Percentiles rank a stretch among this genome's conserved stretches.
These are phyloP conservation scores for sunflower (Helianthus annuus) DNA, from an alignment of 129 eudicot species.

Conservation along the genomic window HanXRQr2.0-SUNRISE NC_035442.2:145087009-145087508, in stretches of 20 bases:
- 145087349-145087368: conserved; percentile 43
- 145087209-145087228: conserved; percentile 81
- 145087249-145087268: conserved; percentile 77
- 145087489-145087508: conserved; percentile 79
- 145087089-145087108: conserved; percentile 65
- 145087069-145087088: conserved; percentile 85
- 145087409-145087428: conserved; percentile 44
- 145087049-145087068: conserved; percentile 14
- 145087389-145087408: conserved; percentile 49
- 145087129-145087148: conserved; percentile 79
- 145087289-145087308: conserved; percentile 50
- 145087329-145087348: conserved; percentile 77
- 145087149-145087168: conserved; percentile 70
- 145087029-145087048: not conserved
- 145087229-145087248: conserved; percentile 92
- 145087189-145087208: conserved; percentile 66
- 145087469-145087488: conserved; percentile 72
- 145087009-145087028: not conserved
- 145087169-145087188: conserved; percentile 71
- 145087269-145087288: conserved; percentile 54
- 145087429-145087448: conserved; percentile 49
- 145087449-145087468: conserved; percentile 48
- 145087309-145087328: conserved; percentile 57
- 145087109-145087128: conserved; percentile 63
- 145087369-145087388: conserved; percentile 60